Conservation (phyloP, 2,329 filamentous ascomycete species). For the Cercospora citrullina region DNA sequence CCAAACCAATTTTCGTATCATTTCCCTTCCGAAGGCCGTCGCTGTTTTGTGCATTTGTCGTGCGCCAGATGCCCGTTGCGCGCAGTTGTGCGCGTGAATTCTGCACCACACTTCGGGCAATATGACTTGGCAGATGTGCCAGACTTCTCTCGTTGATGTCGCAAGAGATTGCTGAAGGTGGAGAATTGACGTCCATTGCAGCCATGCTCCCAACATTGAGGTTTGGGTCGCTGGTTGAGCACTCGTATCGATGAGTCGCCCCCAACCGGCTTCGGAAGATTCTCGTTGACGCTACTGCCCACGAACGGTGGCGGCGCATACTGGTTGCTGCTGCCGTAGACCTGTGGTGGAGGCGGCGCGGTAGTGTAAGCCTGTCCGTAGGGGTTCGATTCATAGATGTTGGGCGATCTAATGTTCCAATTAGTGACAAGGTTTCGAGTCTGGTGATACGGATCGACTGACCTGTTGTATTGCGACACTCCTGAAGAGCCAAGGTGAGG, state of each 20-base stretch:
- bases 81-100: conserved; percentile 86
- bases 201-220: conserved; percentile 95
- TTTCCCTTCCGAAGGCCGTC: conserved; percentile 49
- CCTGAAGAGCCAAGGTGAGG: conserved; percentile 32
- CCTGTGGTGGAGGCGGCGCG: conserved; percentile 30
- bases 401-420: conserved; percentile 32
- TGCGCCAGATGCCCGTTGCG: conserved; percentile 83
- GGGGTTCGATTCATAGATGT: conserved; percentile 33
- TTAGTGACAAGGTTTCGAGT: not conserved
- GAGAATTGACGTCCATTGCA: conserved; percentile 96
- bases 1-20: conserved; percentile 12
- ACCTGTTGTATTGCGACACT: conserved; percentile 35
- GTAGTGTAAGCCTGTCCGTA: conserved; percentile 35
- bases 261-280: conserved; percentile 25
- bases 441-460: conserved; percentile 8
- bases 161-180: conserved; percentile 89
- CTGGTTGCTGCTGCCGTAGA: conserved; percentile 28
- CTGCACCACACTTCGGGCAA: conserved; percentile 87
- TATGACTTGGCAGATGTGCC: conserved; percentile 85
- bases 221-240: conserved; percentile 64
- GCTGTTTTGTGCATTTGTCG: conserved; percentile 83
- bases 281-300: conserved; percentile 29
- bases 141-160: conserved; percentile 92
- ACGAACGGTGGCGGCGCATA: conserved; percentile 34
- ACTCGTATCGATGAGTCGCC: conserved; percentile 37